A percentile compares a stretch with the other conserved stretches of the same genome.
Evolutionary conservation across 352 stramenopile species (phyloP).

Genomic region (Phytophthora constricta): DNA sequence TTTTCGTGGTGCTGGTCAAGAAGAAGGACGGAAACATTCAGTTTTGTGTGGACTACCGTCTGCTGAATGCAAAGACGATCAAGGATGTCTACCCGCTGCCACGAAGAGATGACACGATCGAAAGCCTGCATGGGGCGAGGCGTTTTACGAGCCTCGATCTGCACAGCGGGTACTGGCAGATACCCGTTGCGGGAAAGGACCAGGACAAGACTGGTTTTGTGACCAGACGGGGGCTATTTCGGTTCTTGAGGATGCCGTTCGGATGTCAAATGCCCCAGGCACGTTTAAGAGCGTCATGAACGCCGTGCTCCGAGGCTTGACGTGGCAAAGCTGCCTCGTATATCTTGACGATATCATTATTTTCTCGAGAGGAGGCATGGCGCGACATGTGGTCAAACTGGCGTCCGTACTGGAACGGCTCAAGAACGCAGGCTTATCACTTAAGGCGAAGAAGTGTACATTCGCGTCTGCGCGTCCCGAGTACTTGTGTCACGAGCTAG

Average conservation of each 20-base stretch:
- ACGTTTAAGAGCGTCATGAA: constrained; percentile 44
- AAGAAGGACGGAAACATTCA: constrained; percentile 33
- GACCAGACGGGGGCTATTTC: constrained; percentile 19
- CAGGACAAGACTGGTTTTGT: constrained; percentile 34
- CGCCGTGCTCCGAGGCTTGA: constrained; percentile 24
- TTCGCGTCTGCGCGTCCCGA: constrained; percentile 19
- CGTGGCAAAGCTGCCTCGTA: constrained; percentile 36
- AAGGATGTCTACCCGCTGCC: neutral
- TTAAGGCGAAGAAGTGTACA: constrained; percentile 25
- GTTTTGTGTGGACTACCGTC: constrained; percentile 37
- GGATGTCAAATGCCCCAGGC: constrained; percentile 27
- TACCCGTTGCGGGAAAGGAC: constrained; percentile 6
- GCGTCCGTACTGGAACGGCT: constrained; percentile 23
- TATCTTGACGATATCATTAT: constrained; percentile 43
- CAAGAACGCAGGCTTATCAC: neutral
- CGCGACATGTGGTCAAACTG: constrained; percentile 27
- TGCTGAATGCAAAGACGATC: neutral
- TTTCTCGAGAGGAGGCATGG: constrained; percentile 16
- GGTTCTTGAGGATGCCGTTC: constrained; percentile 33
- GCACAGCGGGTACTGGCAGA: constrained; percentile 25
- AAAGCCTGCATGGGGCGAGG: constrained; percentile 12
- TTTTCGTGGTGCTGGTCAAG: constrained; percentile 27
- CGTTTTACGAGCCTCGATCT: constrained; percentile 26
- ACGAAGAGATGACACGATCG: constrained; percentile 23
- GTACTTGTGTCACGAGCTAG: constrained; percentile 35